Percentiles rank a stretch among this genome's conserved stretches.
Evolutionary conservation across 2,329 filamentous ascomycete species (phyloP).

Genomic region (Neofusicoccum sp.): DNA sequence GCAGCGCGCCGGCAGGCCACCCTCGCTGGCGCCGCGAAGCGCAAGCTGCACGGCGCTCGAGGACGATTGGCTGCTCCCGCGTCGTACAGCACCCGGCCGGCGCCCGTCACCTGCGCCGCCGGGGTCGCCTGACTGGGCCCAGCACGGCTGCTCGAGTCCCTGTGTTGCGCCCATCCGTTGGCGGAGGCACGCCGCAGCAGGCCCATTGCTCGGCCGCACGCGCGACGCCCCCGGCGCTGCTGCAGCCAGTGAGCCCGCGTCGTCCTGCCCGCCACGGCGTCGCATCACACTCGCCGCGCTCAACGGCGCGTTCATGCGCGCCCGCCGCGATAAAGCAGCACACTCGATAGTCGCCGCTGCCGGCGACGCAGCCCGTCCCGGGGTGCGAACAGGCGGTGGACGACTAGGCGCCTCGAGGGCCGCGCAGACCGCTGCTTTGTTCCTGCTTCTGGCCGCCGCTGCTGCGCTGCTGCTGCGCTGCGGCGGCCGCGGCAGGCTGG

Average conservation of each 20-base stretch:
- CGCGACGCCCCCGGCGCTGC: no score
- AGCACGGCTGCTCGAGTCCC: not conserved
- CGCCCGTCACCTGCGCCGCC: not conserved
- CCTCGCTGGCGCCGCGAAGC: not conserved
- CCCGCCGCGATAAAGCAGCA: no score
- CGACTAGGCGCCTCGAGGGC: not conserved
- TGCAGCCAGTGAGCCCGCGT: no score
- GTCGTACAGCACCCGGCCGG: not conserved
- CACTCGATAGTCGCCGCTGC: no score
- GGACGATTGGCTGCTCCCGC: not conserved
- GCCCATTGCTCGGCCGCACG: no score
- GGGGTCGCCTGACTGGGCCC: not conserved
- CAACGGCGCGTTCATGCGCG: no score
- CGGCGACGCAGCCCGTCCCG: no score
- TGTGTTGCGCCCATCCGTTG: not conserved
- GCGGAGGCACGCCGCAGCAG: not conserved
- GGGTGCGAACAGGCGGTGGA: not conserved
- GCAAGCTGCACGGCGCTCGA: not conserved
- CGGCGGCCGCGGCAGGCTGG: not conserved
- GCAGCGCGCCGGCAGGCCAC: not conserved
- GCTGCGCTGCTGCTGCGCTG: not conserved
- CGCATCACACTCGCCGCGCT: no score
- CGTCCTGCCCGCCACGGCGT: no score
- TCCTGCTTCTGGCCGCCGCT: slow-evolving; percentile 5
- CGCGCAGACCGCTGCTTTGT: slow-evolving; percentile 7